phyloP scores from a whole-genome alignment of 768 basidiomycete species.

The Suillus hirtellus region DNA sequence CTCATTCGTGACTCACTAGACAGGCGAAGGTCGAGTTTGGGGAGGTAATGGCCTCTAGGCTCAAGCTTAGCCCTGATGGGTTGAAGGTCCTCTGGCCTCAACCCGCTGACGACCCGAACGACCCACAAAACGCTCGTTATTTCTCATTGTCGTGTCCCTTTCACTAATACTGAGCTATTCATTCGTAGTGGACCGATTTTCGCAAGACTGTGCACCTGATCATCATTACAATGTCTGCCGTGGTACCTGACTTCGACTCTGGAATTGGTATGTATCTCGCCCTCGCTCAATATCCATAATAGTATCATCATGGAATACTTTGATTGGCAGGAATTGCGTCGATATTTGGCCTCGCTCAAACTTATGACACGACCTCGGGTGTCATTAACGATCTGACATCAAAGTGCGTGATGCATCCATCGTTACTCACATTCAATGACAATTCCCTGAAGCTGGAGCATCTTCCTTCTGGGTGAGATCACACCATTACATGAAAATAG shows the following conservation, averaged over 20 bases:
- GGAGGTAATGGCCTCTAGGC: constrained; percentile 40
- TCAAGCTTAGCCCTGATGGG: constrained; percentile 49
- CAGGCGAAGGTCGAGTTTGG: constrained; percentile 54
- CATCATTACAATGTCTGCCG: constrained; percentile 51
- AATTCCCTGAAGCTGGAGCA: constrained; percentile 40
- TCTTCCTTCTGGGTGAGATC: constrained; percentile 44
- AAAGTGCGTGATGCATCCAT: constrained; percentile 23
- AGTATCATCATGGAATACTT: background rate
- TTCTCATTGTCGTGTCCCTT: background rate
- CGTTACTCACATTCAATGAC: background rate
- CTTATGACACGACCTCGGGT: constrained; percentile 46
- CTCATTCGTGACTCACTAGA: constrained; percentile 22
- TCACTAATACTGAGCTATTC: background rate
- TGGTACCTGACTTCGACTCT: constrained; percentile 56
- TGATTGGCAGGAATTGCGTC: constrained; percentile 45
- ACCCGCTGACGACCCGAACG: constrained; percentile 47
- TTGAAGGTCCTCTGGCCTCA: constrained; percentile 57
- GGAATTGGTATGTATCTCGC: constrained; percentile 40
- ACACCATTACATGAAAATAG: background rate
- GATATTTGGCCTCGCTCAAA: constrained; percentile 47
- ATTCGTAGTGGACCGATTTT: constrained; percentile 42
- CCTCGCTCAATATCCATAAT: background rate
- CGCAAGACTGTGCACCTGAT: constrained; percentile 48
- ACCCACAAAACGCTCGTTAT: constrained; percentile 52
- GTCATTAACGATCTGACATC: constrained; percentile 54